These are phyloP conservation scores for Orbilia ellipsospora DNA, from an alignment of 2,329 filamentous ascomycete species.

Conservation along the genomic window DNA sequence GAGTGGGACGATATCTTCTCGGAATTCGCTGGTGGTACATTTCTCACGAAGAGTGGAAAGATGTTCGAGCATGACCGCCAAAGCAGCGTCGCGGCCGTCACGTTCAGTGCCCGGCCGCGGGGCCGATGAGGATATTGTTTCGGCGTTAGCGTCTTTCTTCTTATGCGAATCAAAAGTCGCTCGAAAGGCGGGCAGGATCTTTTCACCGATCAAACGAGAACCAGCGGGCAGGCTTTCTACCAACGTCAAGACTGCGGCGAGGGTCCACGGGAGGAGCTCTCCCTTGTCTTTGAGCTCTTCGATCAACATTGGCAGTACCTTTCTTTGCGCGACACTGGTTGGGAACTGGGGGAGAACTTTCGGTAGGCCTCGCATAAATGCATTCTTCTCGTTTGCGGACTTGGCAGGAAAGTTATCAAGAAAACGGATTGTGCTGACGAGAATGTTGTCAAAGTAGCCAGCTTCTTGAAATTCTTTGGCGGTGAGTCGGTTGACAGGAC, in stretches of 20 bases:
- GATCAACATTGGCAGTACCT: constrained; percentile 85
- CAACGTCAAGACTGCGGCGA: constrained; percentile 94
- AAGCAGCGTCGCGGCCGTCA: constrained; percentile 82
- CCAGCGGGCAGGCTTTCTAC: constrained; percentile 80
- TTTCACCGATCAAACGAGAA: constrained; percentile 82
- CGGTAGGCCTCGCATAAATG: constrained; percentile 88
- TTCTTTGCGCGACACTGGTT: constrained; percentile 92
- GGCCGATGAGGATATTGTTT: constrained; percentile 42
- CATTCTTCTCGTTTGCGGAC: constrained; percentile 86
- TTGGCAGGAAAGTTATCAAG: constrained; percentile 91
- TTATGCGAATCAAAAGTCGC: constrained; percentile 73
- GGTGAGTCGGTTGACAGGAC: constrained; percentile 86
- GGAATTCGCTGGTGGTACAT: constrained; percentile 90
- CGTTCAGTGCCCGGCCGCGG: constrained; percentile 49
- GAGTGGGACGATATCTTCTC: constrained; percentile 91
- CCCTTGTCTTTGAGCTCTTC: constrained; percentile 90
- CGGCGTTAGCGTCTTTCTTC: constrained; percentile 37
- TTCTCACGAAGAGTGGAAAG: constrained; percentile 80
- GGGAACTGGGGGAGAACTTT: constrained; percentile 92
- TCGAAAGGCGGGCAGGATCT: constrained; percentile 83
- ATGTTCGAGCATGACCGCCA: constrained; percentile 91
- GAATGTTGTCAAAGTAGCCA: constrained; percentile 94
- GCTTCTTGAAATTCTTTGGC: constrained; percentile 94
- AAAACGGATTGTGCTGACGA: constrained; percentile 96
- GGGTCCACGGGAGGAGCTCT: constrained; percentile 82